Conservation (phyloP, 1,139 yeast species). For the Geotrichum cucujoidarum region DNA sequence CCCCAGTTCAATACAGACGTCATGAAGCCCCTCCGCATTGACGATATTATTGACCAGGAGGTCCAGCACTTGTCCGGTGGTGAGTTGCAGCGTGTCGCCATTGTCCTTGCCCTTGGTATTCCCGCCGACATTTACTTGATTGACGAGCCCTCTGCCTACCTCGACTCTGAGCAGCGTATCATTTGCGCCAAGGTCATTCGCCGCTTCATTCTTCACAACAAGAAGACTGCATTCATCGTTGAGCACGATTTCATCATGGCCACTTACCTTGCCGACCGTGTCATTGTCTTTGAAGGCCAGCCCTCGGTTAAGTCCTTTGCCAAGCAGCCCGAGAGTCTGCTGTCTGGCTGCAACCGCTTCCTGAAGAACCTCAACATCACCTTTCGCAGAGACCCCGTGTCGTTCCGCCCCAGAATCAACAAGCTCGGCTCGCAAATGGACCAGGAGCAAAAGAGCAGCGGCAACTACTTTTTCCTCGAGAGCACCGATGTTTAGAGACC, state of each 20-base stretch:
- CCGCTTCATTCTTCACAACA: slow-evolving; percentile 91
- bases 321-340: slow-evolving; percentile 80
- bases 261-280: slow-evolving; percentile 96
- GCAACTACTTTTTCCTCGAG: slow-evolving; percentile 95
- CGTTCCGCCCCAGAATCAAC: slow-evolving; percentile 97
- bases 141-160: slow-evolving; percentile 97
- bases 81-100: slow-evolving; percentile 98
- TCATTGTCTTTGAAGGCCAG: slow-evolving; percentile 92
- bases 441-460: slow-evolving; percentile 85
- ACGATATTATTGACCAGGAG: slow-evolving; percentile 92
- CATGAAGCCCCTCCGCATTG: slow-evolving; percentile 88
- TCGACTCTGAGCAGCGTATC: slow-evolving; percentile 99
- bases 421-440: slow-evolving; percentile 98
- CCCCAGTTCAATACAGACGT: slow-evolving; percentile 99
- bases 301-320: slow-evolving; percentile 85
- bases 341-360: slow-evolving; percentile 96
- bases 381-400: slow-evolving; percentile 97
- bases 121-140: slow-evolving; percentile 94
- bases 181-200: slow-evolving; percentile 97
- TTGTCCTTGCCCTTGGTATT: slow-evolving; percentile 86
- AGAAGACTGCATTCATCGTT: slow-evolving; percentile 95
- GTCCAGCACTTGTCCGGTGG: slow-evolving; percentile 98
- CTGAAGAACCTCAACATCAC: slow-evolving; percentile 96
- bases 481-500: slow-evolving; percentile 38
- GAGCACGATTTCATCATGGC: slow-evolving; percentile 99